Percentiles rank a stretch among this genome's conserved stretches.
These are phyloP conservation scores for Ceratocystis huliohia DNA, from an alignment of 2,329 filamentous ascomycete genomes.

Conservation along the genomic window DNA sequence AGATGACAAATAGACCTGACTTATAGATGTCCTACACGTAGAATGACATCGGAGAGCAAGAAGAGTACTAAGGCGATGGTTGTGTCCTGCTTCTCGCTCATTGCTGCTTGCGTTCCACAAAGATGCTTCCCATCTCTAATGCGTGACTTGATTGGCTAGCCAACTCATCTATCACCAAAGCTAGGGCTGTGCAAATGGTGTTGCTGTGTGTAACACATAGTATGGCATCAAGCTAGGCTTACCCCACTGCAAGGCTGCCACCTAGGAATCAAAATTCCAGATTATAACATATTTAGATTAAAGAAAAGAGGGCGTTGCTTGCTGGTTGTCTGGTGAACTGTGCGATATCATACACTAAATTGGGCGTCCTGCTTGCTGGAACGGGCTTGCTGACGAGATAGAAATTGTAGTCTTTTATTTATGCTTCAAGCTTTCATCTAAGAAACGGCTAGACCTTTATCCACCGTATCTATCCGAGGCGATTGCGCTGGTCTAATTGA, in stretches of 20 bases:
- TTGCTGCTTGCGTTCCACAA: background rate
- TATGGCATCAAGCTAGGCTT: background rate
- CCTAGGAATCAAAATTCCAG: background rate
- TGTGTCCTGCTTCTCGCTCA: background rate
- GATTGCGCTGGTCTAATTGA: no score
- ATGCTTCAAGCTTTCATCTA: background rate
- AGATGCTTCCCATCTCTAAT: background rate
- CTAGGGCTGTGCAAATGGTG: background rate
- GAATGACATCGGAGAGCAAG: no score
- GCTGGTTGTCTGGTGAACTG: slow-evolving; percentile 2
- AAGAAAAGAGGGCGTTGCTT: background rate
- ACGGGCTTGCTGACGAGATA: no score
- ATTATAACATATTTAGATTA: background rate
- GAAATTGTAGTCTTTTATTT: background rate
- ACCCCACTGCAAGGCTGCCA: background rate
- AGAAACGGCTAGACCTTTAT: no score
- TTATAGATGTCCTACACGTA: no score
- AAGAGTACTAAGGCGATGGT: background rate
- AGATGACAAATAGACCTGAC: no score
- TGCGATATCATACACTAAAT: background rate
- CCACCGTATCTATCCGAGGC: no score
- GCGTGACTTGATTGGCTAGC: background rate
- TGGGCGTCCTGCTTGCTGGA: background rate
- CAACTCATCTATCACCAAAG: background rate
- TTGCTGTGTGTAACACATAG: background rate